Evolutionary conservation across 2,329 filamentous ascomycete genomes (phyloP), one percentile per base, ranked within the genome.

Genomic region (Furcasterigmium sp.): DNA sequence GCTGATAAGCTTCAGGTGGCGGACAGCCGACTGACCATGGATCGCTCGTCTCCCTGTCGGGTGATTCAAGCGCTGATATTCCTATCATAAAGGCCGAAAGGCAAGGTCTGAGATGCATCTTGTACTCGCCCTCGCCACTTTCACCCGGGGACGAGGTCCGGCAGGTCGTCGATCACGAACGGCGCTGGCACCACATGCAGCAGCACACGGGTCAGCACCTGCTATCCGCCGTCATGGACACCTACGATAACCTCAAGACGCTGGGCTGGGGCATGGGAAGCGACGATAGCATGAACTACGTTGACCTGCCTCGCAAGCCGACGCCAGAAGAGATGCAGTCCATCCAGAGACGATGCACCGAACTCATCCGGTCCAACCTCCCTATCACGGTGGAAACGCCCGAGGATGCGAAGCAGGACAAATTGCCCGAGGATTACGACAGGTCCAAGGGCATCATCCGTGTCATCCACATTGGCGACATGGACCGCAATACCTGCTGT

Each of bases 111-210:
- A 47, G 51, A 25, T 61, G 58, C 8, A 15, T 61, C 1, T 43
- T 52, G 3, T 46, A 54, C 39, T 55, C 56, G 0, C 49, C 55
- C 0, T 37, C 44, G 13, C 51, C 54, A 0, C 9, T 61, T 2
- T 29, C 37, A 0, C 50, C 51, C 0, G 58, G 58, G 0, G 46
- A 47, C 0, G 42, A 13, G 7, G 47, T 61, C 3, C 54, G 51
- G 0, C 58, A 61, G 20, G 49, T 56, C 10, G 46, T 61, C 3
- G 53, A 61, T 19, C 59, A 53, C 43, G 21, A 43, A 5, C 55
- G 59, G 0, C 53, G 58, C n/a, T 61, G 58, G 56, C 54, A 61
- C 37, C 58, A 61, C 10, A 61, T 61, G 59, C 58, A 61, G 11
- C 58, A 61, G 7, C 58, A 61, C 17, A 61, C 58, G 0, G 58